Evolutionary conservation across 257 asterid genomes (phyloP).

Genomic region (Primulina huaijiensis): DNA sequence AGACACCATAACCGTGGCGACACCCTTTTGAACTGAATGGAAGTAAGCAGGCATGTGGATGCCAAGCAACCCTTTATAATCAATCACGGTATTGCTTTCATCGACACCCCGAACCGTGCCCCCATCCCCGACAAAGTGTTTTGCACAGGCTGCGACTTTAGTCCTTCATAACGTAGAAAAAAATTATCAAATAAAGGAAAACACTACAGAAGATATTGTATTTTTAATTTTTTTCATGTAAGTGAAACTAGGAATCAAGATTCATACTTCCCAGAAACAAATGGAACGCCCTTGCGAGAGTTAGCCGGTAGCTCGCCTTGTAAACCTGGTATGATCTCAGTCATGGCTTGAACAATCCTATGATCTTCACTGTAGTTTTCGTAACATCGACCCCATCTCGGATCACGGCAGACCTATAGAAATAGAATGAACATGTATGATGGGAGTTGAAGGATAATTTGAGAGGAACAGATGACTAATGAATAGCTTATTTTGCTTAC

Average conservation of each 20-base stretch:
- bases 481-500: conserved; percentile 27
- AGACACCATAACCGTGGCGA: conserved; percentile 65
- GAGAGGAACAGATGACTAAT: not conserved
- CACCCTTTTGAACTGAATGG: conserved; percentile 63
- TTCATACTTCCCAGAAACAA: conserved; percentile 19
- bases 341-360: conserved; percentile 67
- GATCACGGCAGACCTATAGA: conserved; percentile 82
- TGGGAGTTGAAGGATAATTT: not conserved
- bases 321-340: conserved; percentile 84
- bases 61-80: conserved; percentile 38
- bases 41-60: conserved; percentile 74
- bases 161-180: conserved; percentile 33
- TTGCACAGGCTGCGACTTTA: conserved; percentile 72
- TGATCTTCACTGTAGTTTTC: conserved; percentile 93
- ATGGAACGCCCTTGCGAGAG: conserved; percentile 12
- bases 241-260: not conserved
- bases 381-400: conserved; percentile 95
- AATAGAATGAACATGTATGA: not conserved
- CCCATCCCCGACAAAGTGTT: conserved; percentile 78
- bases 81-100: conserved; percentile 49
- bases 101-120: conserved; percentile 64
- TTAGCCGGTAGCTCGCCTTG: conserved; percentile 80
- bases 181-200: conserved; percentile 2
- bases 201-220: not conserved
- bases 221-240: not conserved